Conservation (phyloP, 164 flowering plant genomes). For the Dillenia suffruticosa region DNA sequence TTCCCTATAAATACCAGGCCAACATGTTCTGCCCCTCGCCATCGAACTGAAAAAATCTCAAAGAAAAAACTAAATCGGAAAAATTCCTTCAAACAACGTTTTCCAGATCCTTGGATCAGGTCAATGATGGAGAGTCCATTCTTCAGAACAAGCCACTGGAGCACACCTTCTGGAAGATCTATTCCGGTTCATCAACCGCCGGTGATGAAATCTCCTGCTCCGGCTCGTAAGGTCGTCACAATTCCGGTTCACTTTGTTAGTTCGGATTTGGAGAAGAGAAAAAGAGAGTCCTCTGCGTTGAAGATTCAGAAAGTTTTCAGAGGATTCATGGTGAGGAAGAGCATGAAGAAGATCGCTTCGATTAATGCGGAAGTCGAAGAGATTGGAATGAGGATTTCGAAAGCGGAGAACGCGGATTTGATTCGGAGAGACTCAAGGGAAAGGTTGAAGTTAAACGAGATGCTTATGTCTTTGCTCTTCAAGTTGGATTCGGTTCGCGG, state of each 20-base stretch:
- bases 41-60: no score
- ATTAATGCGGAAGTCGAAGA: conserved; percentile 39
- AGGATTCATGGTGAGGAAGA: conserved; percentile 56
- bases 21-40: no score
- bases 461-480: conserved; percentile 55
- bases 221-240: conserved; percentile 34
- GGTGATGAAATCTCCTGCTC: background rate
- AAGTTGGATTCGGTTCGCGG: conserved; percentile 61
- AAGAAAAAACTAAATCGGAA: no score
- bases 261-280: conserved; percentile 15
- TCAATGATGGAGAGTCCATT: conserved; percentile 24
- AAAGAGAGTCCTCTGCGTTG: conserved; percentile 30
- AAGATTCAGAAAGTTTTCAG: conserved; percentile 68
- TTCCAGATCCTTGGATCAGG: background rate
- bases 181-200: conserved; percentile 6
- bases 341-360: conserved; percentile 39
- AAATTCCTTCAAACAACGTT: no score
- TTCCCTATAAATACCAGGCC: no score
- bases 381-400: conserved; percentile 35
- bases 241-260: conserved; percentile 49
- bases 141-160: conserved; percentile 11
- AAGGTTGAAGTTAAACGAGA: conserved; percentile 55
- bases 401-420: conserved; percentile 27
- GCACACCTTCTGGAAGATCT: conserved; percentile 3
- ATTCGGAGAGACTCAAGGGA: conserved; percentile 43